Base-by-base conservation (phyloP, 176 grass and related monocot species). In the Tuctoria greenei region DNA sequence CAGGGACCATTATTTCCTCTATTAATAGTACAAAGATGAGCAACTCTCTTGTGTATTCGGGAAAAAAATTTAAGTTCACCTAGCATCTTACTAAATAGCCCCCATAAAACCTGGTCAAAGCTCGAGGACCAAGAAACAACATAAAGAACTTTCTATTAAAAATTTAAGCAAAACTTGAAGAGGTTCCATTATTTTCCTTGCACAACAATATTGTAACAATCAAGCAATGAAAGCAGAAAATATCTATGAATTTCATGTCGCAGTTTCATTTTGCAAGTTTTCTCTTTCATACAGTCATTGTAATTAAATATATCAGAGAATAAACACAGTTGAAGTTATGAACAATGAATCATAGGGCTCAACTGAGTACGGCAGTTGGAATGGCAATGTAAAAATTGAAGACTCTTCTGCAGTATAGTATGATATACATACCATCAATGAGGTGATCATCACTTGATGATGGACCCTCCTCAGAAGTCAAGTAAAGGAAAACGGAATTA, bases 401-500 rank as follows among this genome's bases (percentile, higher is more conserved):
- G 74, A 59, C 49, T n/a, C 4, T 45, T 71, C 45, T 38, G 39
- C 37, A 56, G 66, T 8, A 10, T 9, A 67, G 39, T 85, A 72
- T 34, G 58, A 51, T 49, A 42, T 55, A 82, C 73, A 79, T 80
- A 93, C 95, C 95, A 81, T 97, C 91, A 81, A 87, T 81, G 59
- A 82, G 66, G 31, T 92, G 86, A 80, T 97, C 95, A 62, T 87
- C 91, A 66, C 85, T 87, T 11, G 95, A 86, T 13, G 88, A 90
- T 54, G 85, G 86, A 57, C 88, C 72, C 24, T 80, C 77, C 58
- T 85, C 76, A 59, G 73, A 77, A 76, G 86, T 87, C 79, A 85
- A 62, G 51, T 91, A 88, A 69, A 86, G 78, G 85, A 97, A 97
- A 76, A 97, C 88, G 51, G 91, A 97, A 85, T 93, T 97, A 62